Percentiles rank a stretch among this genome's conserved stretches.
These are phyloP conservation scores for Scenedesmus sp. DNA, from an alignment of 163 green algal species.

Conservation along the genomic window DNA sequence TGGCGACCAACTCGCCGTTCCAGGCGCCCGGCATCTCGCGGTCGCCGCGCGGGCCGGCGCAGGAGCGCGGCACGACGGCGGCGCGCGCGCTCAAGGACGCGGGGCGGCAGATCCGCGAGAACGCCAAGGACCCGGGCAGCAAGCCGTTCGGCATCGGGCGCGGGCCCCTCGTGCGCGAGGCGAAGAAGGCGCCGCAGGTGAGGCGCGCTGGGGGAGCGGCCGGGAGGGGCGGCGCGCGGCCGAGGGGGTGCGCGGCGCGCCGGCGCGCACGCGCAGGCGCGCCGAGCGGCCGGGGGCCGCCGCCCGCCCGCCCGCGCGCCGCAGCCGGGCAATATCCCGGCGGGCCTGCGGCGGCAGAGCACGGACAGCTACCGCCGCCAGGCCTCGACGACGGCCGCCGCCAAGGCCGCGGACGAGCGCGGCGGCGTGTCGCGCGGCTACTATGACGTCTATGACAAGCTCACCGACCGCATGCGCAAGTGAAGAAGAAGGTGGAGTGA, in stretches of 20 bases:
- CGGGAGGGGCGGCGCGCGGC: no score
- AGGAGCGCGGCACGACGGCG: constrained; percentile 27
- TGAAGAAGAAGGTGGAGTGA: not conserved
- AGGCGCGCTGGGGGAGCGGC: no score
- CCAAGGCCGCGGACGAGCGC: no score
- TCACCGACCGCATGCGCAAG: not conserved
- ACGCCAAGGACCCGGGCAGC: constrained; percentile 4
- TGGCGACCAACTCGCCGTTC: constrained; percentile 35
- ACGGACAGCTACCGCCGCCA: not conserved
- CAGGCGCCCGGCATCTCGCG: constrained; percentile 30
- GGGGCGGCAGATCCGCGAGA: constrained; percentile 17
- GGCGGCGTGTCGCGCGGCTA: constrained; percentile 1
- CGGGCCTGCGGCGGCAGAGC: no score
- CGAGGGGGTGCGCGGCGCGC: no score
- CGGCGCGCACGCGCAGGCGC: no score
- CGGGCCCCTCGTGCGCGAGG: constrained; percentile 16
- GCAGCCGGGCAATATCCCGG: no score
- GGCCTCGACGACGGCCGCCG: no score
- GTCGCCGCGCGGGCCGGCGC: not conserved
- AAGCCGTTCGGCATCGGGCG: constrained; percentile 13
- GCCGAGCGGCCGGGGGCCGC: no score
- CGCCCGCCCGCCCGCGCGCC: no score
- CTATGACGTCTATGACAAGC: constrained; percentile 4
- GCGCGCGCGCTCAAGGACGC: constrained; percentile 1
- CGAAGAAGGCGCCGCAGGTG: constrained; percentile 21